A percentile compares a stretch with the other conserved stretches of the same genome.
phyloP scores from a whole-genome alignment of 164 flowering plant species.

The Pachysandra terminalis region DNA sequence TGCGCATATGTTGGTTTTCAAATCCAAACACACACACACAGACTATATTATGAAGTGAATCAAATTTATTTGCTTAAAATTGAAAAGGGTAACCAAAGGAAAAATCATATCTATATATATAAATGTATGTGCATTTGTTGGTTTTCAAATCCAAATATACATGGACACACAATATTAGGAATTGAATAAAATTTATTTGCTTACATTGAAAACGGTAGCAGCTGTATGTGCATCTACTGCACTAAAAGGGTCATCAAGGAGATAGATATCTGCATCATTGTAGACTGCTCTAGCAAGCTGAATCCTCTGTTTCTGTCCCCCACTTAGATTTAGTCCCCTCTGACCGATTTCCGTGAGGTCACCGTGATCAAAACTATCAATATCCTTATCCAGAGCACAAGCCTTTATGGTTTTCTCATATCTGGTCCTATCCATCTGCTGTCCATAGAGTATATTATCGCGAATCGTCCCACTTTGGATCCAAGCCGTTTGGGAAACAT shows the following conservation, averaged over 20 bases:
- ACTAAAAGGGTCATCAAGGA: slow-evolving; percentile 92
- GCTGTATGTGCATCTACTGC: slow-evolving; percentile 98
- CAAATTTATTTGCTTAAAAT: too few relatives aligned
- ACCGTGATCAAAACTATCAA: slow-evolving; percentile 58
- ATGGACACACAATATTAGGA: not conserved
- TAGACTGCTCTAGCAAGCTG: slow-evolving; percentile 94
- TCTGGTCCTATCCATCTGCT: slow-evolving; percentile 53
- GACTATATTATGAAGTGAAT: not conserved
- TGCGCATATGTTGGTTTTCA: not conserved
- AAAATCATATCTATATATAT: not conserved
- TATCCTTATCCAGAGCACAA: slow-evolving; percentile 79
- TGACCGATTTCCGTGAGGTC: slow-evolving; percentile 95
- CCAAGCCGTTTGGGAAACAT: slow-evolving; percentile 89
- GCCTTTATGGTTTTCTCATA: slow-evolving; percentile 62
- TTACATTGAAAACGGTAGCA: slow-evolving; percentile 66
- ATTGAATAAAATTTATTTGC: not conserved
- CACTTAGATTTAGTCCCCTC: slow-evolving; percentile 91
- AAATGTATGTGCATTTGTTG: not conserved
- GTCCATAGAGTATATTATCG: slow-evolving; percentile 77
- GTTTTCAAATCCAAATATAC: not conserved
- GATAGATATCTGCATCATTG: slow-evolving; percentile 80
- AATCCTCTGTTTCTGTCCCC: slow-evolving; percentile 93
- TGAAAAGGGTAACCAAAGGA: not conserved
- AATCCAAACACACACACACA: too few relatives aligned
- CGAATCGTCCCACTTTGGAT: slow-evolving; percentile 87